Conservation (phyloP, 2,329 filamentous ascomycete genomes). For the Cryphonectria nitschkei region DNA sequence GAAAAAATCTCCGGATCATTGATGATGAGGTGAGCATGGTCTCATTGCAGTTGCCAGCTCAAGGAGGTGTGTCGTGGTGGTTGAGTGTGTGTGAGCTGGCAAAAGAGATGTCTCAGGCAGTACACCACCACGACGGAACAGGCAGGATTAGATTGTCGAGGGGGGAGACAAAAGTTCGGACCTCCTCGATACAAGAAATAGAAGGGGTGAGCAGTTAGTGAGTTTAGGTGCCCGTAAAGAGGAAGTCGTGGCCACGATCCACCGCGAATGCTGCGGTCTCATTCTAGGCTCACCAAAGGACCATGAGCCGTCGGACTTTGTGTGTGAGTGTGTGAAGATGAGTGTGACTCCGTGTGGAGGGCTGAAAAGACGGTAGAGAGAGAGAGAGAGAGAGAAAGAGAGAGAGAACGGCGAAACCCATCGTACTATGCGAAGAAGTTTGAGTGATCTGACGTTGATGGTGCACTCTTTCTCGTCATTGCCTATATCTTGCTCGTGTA, state of each 20-base stretch:
- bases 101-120: conserved; percentile 23
- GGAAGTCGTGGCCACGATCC: neutral
- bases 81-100: conserved; percentile 21
- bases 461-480: neutral
- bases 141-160: neutral
- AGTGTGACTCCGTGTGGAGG: neutral
- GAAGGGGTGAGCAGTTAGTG: conserved; percentile 1
- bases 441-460: neutral
- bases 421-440: neutral
- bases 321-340: neutral
- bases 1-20: neutral
- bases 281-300: neutral
- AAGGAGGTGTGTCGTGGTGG: neutral
- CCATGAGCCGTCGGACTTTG: neutral
- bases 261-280: conserved; percentile 1
- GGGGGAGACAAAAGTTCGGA: neutral
- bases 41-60: conserved; percentile 9
- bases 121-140: conserved; percentile 15
- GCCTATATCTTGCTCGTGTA: neutral
- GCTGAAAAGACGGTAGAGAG: neutral
- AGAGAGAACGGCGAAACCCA: neutral
- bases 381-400: neutral
- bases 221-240: neutral
- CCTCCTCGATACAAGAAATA: neutral
- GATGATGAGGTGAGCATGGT: conserved; percentile 20